Evolutionary conservation across 2,329 filamentous ascomycete species (phyloP).

Genomic region (Colletotrichum musicola): DNA sequence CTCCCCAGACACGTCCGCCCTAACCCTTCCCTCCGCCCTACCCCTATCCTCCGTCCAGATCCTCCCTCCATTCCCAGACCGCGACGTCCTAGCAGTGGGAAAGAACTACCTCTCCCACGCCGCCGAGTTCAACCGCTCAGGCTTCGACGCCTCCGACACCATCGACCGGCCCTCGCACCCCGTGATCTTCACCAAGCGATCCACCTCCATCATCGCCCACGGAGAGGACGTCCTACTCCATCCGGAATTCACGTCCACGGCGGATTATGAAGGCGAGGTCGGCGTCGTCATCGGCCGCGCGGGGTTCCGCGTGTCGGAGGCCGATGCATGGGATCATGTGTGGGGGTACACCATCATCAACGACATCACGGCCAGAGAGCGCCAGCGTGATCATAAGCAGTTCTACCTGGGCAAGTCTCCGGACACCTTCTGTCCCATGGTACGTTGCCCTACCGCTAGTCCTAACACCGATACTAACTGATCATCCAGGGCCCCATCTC

Average conservation of each 20-base stretch:
- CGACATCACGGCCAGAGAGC: slow-evolving; percentile 64
- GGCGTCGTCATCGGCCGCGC: slow-evolving; percentile 67
- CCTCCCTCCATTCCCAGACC: slow-evolving; percentile 59
- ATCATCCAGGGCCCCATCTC: slow-evolving; percentile 60
- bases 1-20: slow-evolving; percentile 41
- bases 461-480: background rate
- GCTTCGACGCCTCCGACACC: slow-evolving; percentile 68
- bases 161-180: slow-evolving; percentile 64
- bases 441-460: slow-evolving; percentile 36
- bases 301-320: slow-evolving; percentile 57
- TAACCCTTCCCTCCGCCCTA: slow-evolving; percentile 8
- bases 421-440: slow-evolving; percentile 69
- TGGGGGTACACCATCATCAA: slow-evolving; percentile 70
- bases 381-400: slow-evolving; percentile 69
- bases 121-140: slow-evolving; percentile 67
- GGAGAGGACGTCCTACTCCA: slow-evolving; percentile 61
- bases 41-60: slow-evolving; percentile 54
- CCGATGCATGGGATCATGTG: slow-evolving; percentile 62
- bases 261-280: slow-evolving; percentile 70
- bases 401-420: slow-evolving; percentile 70
- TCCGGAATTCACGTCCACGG: slow-evolving; percentile 59
- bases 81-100: slow-evolving; percentile 67
- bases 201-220: slow-evolving; percentile 64
- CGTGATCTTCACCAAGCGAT: slow-evolving; percentile 68
- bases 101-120: slow-evolving; percentile 71